Percentiles rank a stretch among this genome's conserved stretches.
phyloP scores from a whole-genome alignment of 1,284 basidiomycete species.

The Pyrrhoderma noxium region DNA sequence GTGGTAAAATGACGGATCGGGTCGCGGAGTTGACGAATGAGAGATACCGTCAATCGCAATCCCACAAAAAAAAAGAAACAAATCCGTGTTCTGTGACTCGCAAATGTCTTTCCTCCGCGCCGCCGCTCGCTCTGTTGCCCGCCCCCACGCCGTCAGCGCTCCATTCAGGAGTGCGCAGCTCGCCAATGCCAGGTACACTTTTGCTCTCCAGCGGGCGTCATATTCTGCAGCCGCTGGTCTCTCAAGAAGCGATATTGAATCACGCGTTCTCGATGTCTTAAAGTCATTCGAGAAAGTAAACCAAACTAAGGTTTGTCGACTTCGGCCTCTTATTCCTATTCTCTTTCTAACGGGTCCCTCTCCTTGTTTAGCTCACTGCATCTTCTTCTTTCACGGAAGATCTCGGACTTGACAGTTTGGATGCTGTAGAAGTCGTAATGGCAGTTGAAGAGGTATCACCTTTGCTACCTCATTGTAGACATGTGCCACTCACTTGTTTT shows the following conservation, averaged over 20 bases:
- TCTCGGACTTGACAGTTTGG: slow-evolving; percentile 93
- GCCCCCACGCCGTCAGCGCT: slow-evolving; percentile 8
- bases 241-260: slow-evolving; percentile 70
- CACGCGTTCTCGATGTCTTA: slow-evolving; percentile 82
- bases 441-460: slow-evolving; percentile 89
- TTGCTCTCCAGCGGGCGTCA: slow-evolving; percentile 38
- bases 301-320: slow-evolving; percentile 61
- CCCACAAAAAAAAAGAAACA: neutral
- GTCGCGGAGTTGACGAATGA: too few relatives aligned
- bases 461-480: neutral
- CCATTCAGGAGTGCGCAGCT: neutral
- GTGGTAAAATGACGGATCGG: too few relatives aligned
- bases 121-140: slow-evolving; percentile 30
- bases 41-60: too few relatives aligned
- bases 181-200: slow-evolving; percentile 22
- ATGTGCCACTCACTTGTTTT: slow-evolving; percentile 5
- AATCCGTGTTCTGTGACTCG: neutral
- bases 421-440: slow-evolving; percentile 99
- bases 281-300: slow-evolving; percentile 96
- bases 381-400: slow-evolving; percentile 79
- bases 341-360: neutral
- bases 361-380: slow-evolving; percentile 57
- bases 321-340: slow-evolving; percentile 1
- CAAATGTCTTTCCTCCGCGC: slow-evolving; percentile 38
- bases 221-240: slow-evolving; percentile 78